These are phyloP conservation scores for Cordia subcordata DNA, from an alignment of 257 asterid genomes.

Conservation along the genomic window DNA sequence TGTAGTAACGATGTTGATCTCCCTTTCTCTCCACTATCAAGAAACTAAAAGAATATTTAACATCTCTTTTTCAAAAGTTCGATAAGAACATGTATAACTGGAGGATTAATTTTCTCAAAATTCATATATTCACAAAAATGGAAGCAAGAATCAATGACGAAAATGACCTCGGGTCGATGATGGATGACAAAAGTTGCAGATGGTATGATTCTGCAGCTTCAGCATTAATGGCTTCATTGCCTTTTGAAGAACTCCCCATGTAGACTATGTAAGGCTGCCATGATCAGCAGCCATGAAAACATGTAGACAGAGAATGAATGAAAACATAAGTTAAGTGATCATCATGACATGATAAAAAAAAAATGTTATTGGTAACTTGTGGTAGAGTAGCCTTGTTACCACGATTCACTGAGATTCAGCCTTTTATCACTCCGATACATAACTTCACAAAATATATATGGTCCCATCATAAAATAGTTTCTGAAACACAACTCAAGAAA, in stretches of 20 bases:
- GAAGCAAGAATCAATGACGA: not conserved
- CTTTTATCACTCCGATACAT: no score
- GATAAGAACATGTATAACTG: not conserved
- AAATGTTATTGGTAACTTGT: not conserved
- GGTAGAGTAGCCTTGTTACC: no score
- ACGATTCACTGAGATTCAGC: no score
- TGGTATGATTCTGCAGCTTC: slow-evolving; percentile 29
- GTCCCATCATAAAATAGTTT: no score
- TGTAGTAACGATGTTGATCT: slow-evolving; percentile 26
- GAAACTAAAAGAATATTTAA: slow-evolving; percentile 2
- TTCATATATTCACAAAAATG: not conserved
- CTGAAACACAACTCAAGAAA: no score
- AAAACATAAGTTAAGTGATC: not conserved
- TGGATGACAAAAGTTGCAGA: slow-evolving; percentile 44
- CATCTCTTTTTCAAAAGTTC: not conserved
- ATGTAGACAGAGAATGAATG: not conserved
- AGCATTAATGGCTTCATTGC: slow-evolving; percentile 9
- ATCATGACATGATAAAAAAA: not conserved
- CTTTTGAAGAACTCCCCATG: slow-evolving; percentile 59
- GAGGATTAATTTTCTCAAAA: not conserved
- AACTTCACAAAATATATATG: no score
- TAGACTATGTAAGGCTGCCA: slow-evolving; percentile 73
- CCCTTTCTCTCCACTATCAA: slow-evolving; percentile 45
- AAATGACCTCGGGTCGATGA: slow-evolving; percentile 50
- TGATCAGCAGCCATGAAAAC: no score